Evolutionary conservation across 2,329 filamentous ascomycete genomes (phyloP).

Genomic region (Xylariales sp.): DNA sequence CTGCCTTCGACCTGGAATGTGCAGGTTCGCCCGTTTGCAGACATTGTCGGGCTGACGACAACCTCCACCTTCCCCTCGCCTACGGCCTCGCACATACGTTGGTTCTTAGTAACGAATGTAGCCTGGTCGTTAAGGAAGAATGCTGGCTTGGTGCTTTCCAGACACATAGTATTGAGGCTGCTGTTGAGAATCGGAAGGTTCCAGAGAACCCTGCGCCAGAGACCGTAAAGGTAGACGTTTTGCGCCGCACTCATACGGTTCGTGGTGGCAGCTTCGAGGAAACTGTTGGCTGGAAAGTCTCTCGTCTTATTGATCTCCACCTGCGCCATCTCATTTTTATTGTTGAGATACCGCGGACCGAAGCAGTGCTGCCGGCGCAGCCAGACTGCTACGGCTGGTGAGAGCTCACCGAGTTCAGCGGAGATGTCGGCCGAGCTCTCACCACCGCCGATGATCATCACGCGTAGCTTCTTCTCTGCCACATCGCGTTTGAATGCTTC

Average conservation of each 20-base stretch:
- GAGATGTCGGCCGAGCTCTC: neutral
- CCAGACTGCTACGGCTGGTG: neutral
- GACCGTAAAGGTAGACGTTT: neutral
- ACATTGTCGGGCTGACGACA: neutral
- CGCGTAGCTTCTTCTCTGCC: neutral
- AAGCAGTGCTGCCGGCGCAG: neutral
- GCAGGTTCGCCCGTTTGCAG: neutral
- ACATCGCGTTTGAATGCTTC: conserved; percentile 2
- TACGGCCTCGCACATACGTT: neutral
- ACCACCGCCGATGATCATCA: neutral
- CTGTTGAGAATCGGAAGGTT: neutral
- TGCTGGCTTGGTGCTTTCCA: neutral
- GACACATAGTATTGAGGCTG: neutral
- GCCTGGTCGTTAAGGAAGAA: neutral
- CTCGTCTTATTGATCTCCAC: neutral
- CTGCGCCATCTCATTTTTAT: neutral
- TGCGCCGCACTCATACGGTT: neutral
- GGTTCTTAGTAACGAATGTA: neutral
- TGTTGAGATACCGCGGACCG: neutral
- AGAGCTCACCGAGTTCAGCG: neutral
- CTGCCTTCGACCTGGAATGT: neutral
- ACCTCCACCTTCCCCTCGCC: neutral
- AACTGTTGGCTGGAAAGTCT: neutral
- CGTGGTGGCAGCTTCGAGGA: neutral
- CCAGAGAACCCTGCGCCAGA: neutral